A percentile compares a stretch with the other conserved stretches of the same genome.
Conservation (phyloP, 2,329 filamentous ascomycete species). For the Hypoxylon sp. region DNA sequence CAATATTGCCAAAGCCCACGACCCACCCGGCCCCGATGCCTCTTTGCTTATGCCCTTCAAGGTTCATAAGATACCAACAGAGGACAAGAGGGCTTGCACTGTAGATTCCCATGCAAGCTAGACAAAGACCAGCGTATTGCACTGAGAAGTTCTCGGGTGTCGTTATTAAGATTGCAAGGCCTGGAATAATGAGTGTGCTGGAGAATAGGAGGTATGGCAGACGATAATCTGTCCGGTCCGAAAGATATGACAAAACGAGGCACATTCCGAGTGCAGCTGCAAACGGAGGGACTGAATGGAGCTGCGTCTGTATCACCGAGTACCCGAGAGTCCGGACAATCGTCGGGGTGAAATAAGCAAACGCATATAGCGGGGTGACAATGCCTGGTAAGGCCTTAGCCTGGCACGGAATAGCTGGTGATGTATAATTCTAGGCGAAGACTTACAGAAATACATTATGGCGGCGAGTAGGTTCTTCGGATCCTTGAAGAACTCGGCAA, state of each 20-base stretch:
- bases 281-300: constrained; percentile 57
- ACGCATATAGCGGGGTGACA: constrained; percentile 49
- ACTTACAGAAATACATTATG: constrained; percentile 50
- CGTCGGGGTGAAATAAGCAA: constrained; percentile 56
- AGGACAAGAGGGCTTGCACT: constrained; percentile 14
- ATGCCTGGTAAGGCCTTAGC: neutral
- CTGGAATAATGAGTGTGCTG: constrained; percentile 19
- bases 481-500: constrained; percentile 27
- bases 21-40: constrained; percentile 57
- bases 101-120: constrained; percentile 29
- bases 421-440: neutral
- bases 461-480: constrained; percentile 35
- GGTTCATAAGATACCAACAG: constrained; percentile 27
- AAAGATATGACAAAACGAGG: constrained; percentile 43
- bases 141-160: constrained; percentile 23
- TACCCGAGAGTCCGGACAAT: constrained; percentile 57
- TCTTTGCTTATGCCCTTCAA: constrained; percentile 47
- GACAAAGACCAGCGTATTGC: constrained; percentile 30
- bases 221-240: constrained; percentile 12
- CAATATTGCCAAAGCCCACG: constrained; percentile 56
- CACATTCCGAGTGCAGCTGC: constrained; percentile 56
- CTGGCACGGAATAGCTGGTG: neutral
- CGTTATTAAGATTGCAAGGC: constrained; percentile 33
- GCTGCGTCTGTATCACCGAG: constrained; percentile 53
- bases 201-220: constrained; percentile 19